Evolutionary conservation across 2,329 filamentous ascomycete species (phyloP), one percentile per base, ranked within the genome.

Genomic region (Calonectria leucothoes): DNA sequence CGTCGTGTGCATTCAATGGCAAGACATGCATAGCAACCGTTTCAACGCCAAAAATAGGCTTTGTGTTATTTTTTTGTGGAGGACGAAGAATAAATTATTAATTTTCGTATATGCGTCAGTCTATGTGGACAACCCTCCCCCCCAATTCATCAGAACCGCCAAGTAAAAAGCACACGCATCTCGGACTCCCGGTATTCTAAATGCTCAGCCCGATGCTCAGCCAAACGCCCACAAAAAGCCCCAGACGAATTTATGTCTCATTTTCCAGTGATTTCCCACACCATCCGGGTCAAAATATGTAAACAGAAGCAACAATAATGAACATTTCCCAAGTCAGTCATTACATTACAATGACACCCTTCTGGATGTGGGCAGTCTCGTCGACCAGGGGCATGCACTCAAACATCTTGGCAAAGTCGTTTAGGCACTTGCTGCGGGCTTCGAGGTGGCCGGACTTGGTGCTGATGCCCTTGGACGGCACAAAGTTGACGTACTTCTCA

Each of bases 331-430:
- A 35, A 35, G 17, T 11, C 8, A 31, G 49, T 39, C 55, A 61
- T 61, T 61, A 61, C 55, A 61, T 61, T 37, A 82, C 69, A 45
- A 82, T 52, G 12, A 84, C 81, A 37, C 83, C 83, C 12, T 76
- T 80, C n/a, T 82, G 76, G n/a, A 84, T 80, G 49, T 82, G 82
- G n/a, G 79, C 80, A 4, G 78, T 80, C 74, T 83, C 82, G 27
- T 83, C 77, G 11, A 84, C 67, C 49, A 85, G 75, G 2, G 83
- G 82, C 78, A 85, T 82, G 51, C 83, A 85, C 6, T 80, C 79
- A 57, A 85, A 82, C 63, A 83, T 73, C 31, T 81, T 76, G 25
- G 80, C 79, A 63, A 84, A 84, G 64, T 83, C 79, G 55, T 85
- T 84, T 4, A 85, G 74, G 70, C 84, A 85, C 59, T 79, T 75